Conservation (phyloP, 2,329 filamentous ascomycete species). For the Colletotrichum costaricense region DNA sequence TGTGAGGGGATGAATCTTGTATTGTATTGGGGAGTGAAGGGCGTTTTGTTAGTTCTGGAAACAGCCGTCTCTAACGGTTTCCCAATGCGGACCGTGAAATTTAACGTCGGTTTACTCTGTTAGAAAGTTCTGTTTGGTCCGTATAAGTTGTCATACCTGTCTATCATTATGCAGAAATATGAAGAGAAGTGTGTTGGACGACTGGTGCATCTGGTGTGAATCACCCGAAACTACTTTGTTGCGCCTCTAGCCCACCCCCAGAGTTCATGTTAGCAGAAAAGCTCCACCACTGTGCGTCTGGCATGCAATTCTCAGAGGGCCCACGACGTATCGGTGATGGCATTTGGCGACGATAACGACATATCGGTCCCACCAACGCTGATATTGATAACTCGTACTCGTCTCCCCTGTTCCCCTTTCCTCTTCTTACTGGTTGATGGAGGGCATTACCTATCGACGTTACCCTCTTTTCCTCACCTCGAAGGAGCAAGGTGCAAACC, state of each 20-base stretch:
- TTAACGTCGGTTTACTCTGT: neutral
- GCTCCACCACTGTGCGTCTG: slow-evolving; percentile 25
- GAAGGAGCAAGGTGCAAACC: slow-evolving; percentile 11
- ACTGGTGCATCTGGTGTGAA: neutral
- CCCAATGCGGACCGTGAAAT: neutral
- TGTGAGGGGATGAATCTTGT: neutral
- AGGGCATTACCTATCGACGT: slow-evolving; percentile 4
- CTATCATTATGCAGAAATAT: neutral
- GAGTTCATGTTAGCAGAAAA: slow-evolving; percentile 1
- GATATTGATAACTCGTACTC: slow-evolving; percentile 1
- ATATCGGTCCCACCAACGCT: slow-evolving; percentile 23
- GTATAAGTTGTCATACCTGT: neutral
- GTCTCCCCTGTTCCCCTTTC: slow-evolving; percentile 17
- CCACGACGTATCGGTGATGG: slow-evolving; percentile 34
- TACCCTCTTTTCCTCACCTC: slow-evolving; percentile 8
- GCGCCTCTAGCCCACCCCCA: neutral
- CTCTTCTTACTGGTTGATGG: slow-evolving; percentile 16
- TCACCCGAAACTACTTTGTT: neutral
- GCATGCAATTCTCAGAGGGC: slow-evolving; percentile 27
- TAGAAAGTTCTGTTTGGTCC: neutral
- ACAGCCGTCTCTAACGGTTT: neutral
- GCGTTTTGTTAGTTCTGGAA: neutral
- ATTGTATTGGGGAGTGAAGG: neutral
- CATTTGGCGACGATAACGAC: slow-evolving; percentile 32
- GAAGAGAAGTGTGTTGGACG: neutral